These are phyloP conservation scores for Moniliella sp. DNA, from an alignment of 1,284 basidiomycete species.

Conservation along the genomic window DNA sequence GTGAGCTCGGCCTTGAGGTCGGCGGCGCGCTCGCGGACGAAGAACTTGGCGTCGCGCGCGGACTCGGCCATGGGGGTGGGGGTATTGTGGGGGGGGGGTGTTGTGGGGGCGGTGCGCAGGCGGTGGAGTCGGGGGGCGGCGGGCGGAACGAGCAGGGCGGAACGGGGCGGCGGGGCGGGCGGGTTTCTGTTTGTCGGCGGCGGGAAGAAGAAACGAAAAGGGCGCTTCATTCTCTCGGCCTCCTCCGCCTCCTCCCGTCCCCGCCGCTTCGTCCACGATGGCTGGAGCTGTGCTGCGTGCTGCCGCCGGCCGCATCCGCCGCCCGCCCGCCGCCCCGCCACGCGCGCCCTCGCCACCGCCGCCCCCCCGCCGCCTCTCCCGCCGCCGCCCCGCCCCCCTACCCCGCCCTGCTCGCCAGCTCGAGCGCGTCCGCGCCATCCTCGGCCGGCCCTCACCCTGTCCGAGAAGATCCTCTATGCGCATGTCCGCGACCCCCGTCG, in stretches of 20 bases:
- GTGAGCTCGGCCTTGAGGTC: slow-evolving; percentile 28
- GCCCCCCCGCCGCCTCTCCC: slow-evolving; percentile 13
- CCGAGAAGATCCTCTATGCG: slow-evolving; percentile 93
- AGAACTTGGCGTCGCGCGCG: slow-evolving; percentile 29
- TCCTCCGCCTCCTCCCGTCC: too few relatives aligned
- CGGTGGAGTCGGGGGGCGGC: too few relatives aligned
- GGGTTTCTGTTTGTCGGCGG: too few relatives aligned
- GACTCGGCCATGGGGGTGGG: slow-evolving; percentile 11
- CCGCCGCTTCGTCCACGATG: too few relatives aligned
- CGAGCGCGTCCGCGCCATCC: slow-evolving; percentile 47
- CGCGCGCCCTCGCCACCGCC: too few relatives aligned
- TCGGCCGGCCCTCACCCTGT: slow-evolving; percentile 72
- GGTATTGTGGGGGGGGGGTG: not conserved
- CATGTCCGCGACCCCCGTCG: slow-evolving; percentile 58
- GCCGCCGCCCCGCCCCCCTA: slow-evolving; percentile 51
- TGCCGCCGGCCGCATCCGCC: too few relatives aligned
- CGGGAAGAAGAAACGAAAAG: too few relatives aligned
- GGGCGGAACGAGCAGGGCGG: too few relatives aligned
- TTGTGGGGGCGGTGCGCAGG: not conserved
- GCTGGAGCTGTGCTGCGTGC: too few relatives aligned
- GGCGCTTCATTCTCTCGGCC: too few relatives aligned
- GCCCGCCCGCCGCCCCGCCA: too few relatives aligned
- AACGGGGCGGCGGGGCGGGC: too few relatives aligned
- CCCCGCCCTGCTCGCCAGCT: slow-evolving; percentile 52
- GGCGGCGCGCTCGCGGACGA: slow-evolving; percentile 27